Conservation (phyloP, 1,284 basidiomycete species). For the Marasmius tenuissimus region DNA sequence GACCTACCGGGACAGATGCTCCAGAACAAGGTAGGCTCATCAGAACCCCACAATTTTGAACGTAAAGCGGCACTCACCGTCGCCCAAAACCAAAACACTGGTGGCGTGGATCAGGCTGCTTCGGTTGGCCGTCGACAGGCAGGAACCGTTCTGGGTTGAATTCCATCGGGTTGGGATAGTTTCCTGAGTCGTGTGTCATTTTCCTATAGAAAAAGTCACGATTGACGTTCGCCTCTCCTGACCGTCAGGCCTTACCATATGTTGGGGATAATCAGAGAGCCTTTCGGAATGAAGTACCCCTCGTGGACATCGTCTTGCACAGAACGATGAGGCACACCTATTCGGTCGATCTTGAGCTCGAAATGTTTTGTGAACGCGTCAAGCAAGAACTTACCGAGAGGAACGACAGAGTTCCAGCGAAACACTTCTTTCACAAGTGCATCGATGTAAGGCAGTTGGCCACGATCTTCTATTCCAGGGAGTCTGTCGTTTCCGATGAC, state of each 20-base stretch:
- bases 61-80: conserved; percentile 37
- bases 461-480: conserved; percentile 60
- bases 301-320: conserved; percentile 54
- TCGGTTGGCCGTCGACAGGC: conserved; percentile 31
- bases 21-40: not conserved
- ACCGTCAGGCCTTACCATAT: conserved; percentile 35
- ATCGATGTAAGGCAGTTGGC: conserved; percentile 57
- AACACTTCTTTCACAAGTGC: conserved; percentile 63
- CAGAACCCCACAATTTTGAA: not conserved
- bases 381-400: conserved; percentile 38
- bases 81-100: conserved; percentile 47
- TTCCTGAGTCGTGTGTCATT: conserved; percentile 46
- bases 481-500: conserved; percentile 62
- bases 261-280: conserved; percentile 49
- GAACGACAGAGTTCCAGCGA: conserved; percentile 58
- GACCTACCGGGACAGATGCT: conserved; percentile 57
- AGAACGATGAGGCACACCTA: conserved; percentile 54
- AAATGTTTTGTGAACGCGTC: not conserved
- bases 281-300: conserved; percentile 54
- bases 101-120: conserved; percentile 54
- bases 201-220: conserved; percentile 31
- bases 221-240: not conserved
- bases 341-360: not conserved
- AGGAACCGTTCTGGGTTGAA: conserved; percentile 51
- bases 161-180: conserved; percentile 43